phyloP scores from a whole-genome alignment of 2,329 filamentous ascomycete genomes.

The Aspergillus ochraceoroseus region DNA sequence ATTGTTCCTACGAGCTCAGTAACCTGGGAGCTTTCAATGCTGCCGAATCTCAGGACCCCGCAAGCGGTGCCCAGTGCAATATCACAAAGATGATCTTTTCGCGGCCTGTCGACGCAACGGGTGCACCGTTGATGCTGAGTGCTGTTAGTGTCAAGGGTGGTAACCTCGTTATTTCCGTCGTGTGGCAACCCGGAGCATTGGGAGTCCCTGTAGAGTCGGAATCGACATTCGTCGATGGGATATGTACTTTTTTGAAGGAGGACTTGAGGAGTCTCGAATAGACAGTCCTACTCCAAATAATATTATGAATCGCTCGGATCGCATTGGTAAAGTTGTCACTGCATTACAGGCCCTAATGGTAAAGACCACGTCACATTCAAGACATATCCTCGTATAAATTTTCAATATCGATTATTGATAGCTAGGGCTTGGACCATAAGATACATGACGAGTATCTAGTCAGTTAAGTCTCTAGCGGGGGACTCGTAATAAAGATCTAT shows the following conservation, averaged over 20 bases:
- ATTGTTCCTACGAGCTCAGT: slow-evolving; percentile 46
- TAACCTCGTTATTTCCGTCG: slow-evolving; percentile 37
- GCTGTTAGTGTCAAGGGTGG: slow-evolving; percentile 41
- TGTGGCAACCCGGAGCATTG: slow-evolving; percentile 45
- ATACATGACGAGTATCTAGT: too few relatives aligned
- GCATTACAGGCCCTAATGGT: too few relatives aligned
- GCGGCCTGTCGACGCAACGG: slow-evolving; percentile 42
- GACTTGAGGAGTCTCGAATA: too few relatives aligned
- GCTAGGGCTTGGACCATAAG: too few relatives aligned
- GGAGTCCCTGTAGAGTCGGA: slow-evolving; percentile 33
- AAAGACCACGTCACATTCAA: too few relatives aligned
- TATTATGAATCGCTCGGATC: too few relatives aligned
- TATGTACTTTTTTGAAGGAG: slow-evolving; percentile 8
- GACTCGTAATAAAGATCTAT: too few relatives aligned
- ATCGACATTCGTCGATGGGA: slow-evolving; percentile 16
- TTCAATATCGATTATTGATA: too few relatives aligned
- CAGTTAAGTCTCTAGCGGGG: too few relatives aligned
- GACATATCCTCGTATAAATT: too few relatives aligned
- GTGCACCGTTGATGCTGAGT: slow-evolving; percentile 42
- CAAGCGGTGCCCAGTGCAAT: not conserved
- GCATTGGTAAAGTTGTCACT: too few relatives aligned
- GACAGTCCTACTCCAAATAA: too few relatives aligned
- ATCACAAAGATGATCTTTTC: slow-evolving; percentile 43
- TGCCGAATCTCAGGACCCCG: not conserved
- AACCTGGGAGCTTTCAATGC: slow-evolving; percentile 42